phyloP scores from a whole-genome alignment of 179 eudicot species.

The Patellifolia procumbens region DNA sequence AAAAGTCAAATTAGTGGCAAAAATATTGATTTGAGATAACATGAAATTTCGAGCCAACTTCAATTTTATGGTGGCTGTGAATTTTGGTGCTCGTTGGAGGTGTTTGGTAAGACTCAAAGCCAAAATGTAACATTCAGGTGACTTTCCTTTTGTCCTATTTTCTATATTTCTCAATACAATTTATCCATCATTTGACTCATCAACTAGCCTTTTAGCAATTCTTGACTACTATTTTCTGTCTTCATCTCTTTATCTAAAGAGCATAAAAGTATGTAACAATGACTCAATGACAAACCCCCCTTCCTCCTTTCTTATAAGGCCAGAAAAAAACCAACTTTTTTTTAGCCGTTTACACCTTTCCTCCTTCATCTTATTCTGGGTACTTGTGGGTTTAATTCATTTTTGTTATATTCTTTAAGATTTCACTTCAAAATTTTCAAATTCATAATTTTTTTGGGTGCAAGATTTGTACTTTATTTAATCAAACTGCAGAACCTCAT shows the following conservation, averaged over 20 bases:
- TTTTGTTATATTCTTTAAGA: not conserved
- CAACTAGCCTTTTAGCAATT: conserved; percentile 9
- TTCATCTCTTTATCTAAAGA: not conserved
- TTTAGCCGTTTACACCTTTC: conserved; percentile 6
- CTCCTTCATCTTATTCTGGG: not conserved
- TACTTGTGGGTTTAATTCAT: conserved; percentile 16
- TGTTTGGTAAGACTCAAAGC: conserved; percentile 15
- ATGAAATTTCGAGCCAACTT: not conserved
- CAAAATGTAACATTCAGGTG: conserved; percentile 14
- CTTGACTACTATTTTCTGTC: conserved; percentile 5
- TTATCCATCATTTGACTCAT: conserved; percentile 2
- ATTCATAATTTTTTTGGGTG: not conserved
- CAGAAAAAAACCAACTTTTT: not conserved
- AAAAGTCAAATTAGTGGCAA: too few relatives aligned
- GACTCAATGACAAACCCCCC: not conserved
- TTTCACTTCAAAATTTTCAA: not conserved
- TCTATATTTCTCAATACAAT: not conserved
- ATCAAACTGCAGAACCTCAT: not conserved
- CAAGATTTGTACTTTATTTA: conserved; percentile 7
- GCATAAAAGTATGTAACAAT: not conserved
- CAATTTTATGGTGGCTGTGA: conserved; percentile 18
- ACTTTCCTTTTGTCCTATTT: conserved; percentile 20
- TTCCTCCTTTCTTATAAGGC: not conserved
- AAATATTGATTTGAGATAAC: too few relatives aligned
- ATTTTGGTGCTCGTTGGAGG: not conserved